Evolutionary conservation across 108 stramenopile genomes (phyloP).

Genomic region (Skeletonema grethae): DNA sequence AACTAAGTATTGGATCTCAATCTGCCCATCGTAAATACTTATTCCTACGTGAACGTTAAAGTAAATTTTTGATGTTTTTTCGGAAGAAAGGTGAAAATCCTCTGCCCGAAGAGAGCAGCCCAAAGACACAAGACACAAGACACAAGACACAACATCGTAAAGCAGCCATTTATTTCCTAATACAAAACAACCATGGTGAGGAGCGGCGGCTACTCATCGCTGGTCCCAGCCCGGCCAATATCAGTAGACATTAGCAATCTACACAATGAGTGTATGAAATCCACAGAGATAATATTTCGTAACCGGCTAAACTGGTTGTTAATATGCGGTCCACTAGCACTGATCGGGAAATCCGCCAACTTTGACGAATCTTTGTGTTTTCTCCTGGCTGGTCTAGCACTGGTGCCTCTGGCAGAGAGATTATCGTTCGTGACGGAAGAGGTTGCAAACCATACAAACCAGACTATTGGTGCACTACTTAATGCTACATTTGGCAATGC

Average conservation of each 20-base stretch:
- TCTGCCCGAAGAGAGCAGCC: no score
- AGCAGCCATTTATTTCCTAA: no score
- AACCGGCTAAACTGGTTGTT: slow-evolving; percentile 76
- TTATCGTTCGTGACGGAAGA: slow-evolving; percentile 93
- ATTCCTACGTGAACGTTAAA: no score
- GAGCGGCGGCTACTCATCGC: background rate
- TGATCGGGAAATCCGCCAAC: slow-evolving; percentile 85
- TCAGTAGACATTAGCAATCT: slow-evolving; percentile 11
- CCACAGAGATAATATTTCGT: slow-evolving; percentile 52
- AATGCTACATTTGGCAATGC: slow-evolving; percentile 97
- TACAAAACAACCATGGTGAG: no score
- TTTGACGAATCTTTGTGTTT: slow-evolving; percentile 82
- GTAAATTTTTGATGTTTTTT: no score
- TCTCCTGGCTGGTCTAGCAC: slow-evolving; percentile 72
- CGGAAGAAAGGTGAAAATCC: no score
- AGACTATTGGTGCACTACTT: slow-evolving; percentile 90
- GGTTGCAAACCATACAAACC: slow-evolving; percentile 90
- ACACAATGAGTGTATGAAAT: slow-evolving; percentile 27
- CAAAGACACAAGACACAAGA: no score
- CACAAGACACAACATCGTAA: no score
- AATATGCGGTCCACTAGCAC: slow-evolving; percentile 84
- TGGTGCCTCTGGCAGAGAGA: slow-evolving; percentile 87
- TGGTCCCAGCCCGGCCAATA: background rate
- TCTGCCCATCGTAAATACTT: no score
- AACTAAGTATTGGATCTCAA: no score